Evolutionary conservation across 768 basidiomycete genomes (phyloP), one percentile per base, ranked within the genome.

Genomic region (Hericium erinaceus): DNA sequence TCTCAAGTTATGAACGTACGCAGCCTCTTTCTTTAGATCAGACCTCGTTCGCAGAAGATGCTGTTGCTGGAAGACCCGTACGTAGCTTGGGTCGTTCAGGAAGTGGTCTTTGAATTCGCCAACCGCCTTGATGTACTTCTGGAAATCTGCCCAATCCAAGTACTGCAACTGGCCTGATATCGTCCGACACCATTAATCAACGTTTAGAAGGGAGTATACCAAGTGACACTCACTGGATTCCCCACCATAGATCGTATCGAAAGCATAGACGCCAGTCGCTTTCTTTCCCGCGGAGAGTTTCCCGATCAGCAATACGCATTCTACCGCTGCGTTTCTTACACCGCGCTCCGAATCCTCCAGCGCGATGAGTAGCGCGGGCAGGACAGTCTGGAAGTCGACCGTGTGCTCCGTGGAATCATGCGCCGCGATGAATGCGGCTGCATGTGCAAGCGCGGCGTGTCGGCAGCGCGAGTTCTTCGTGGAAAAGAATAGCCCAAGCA

Each of bases 381-480:
- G 65, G 6, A 94, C 77, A 0, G 82, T 84, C 68, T 94, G 88
- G 70, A 95, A 91, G 68, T 95, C 93, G 4, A 85, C 69, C 13
- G 77, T 73, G 39, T 77, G 74, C 44, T 76, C 71, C 49, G 78
- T 73, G 2, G 74, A 65, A 1, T 77, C 66, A 68, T 92, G 84
- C 0, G 94, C 91, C 50, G 83, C 77, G 12, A 98, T 69, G 70
- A 95, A 95, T 0, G 92, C 90, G 2, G 79, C 75, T 18, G 84
- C 83, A 66, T 98, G 93, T 4, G 78, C 73, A 9, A 98, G 73
- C 0, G 92, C 84, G 1, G 83, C 75, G 2, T 77, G 70, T 57
- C 71, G 77, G 58, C 75, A 76, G 51, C 71, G 62, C 18, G 68
- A 62, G 3, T 70, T 56, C n/a, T 48, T 39, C 12, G 65, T 52